These are phyloP conservation scores for Chlorociboria aeruginascens DNA, from an alignment of 495 filamentous ascomycete species.

Conservation along the genomic window DNA sequence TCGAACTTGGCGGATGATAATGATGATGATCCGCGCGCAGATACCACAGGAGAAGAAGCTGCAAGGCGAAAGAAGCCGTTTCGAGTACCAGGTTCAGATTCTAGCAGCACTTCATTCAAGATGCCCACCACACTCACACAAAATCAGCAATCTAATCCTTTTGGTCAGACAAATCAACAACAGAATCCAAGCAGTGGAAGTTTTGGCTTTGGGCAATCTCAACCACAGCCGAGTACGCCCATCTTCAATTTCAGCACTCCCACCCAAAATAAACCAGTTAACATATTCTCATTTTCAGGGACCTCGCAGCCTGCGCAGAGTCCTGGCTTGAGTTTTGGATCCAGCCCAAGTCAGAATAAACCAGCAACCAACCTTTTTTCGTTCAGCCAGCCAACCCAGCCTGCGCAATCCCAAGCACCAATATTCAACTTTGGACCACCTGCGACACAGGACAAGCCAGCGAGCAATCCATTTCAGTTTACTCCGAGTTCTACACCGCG, in stretches of 20 bases:
- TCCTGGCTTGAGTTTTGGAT: constrained; percentile 2
- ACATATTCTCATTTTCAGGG: constrained; percentile 1
- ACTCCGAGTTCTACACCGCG: constrained; percentile 2
- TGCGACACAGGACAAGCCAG: constrained; percentile 3
- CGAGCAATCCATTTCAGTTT: constrained; percentile 4
- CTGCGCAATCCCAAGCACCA: constrained; percentile 1
- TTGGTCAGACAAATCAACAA: not conserved
- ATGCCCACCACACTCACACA: constrained; percentile 1
- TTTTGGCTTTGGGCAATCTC: not conserved
- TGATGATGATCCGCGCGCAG: not conserved
- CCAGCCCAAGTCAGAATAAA: constrained; percentile 2
- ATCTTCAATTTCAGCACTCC: not conserved
- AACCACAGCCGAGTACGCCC: not conserved
- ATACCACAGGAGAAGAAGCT: constrained; percentile 3
- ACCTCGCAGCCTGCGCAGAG: not conserved
- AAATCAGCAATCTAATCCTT: not conserved
- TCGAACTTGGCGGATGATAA: constrained; percentile 1
- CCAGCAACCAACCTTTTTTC: constrained; percentile 8
- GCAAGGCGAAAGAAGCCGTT: constrained; percentile 7
- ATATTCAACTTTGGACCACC: constrained; percentile 6
- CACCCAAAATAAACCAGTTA: not conserved
- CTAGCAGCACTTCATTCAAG: constrained; percentile 3
- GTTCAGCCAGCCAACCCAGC: constrained; percentile 1
- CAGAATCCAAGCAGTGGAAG: not conserved
- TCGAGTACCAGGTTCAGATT: not conserved